These are phyloP conservation scores for Cenchrus fungigraminus DNA, from an alignment of 176 grass and related monocot species.

Conservation along the genomic window DNA sequence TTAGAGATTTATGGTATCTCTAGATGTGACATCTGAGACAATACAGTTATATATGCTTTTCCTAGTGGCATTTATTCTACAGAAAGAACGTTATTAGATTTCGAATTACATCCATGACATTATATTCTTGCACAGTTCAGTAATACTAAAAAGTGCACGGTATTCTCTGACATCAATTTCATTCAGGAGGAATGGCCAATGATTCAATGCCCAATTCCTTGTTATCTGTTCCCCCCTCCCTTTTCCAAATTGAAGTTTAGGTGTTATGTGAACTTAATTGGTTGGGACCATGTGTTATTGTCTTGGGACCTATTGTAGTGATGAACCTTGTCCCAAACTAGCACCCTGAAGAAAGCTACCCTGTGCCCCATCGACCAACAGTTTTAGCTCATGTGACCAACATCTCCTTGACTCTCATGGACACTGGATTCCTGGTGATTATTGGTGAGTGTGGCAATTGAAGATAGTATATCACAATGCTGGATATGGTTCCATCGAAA, in stretches of 20 bases:
- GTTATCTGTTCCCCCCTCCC: neutral
- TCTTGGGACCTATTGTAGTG: neutral
- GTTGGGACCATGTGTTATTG: neutral
- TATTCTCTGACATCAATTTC: neutral
- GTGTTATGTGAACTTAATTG: neutral
- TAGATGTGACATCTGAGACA: too few species aligned
- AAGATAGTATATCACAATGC: neutral
- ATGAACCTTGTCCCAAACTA: neutral
- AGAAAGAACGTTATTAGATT: neutral
- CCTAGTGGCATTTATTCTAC: neutral
- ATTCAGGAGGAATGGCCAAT: neutral
- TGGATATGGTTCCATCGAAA: neutral
- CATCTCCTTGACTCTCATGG: neutral
- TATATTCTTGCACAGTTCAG: neutral
- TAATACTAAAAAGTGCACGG: neutral
- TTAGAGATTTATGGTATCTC: too few species aligned
- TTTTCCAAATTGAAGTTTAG: neutral
- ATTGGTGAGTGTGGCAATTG: neutral
- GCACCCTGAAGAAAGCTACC: neutral
- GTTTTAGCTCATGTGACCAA: neutral
- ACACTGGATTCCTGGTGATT: neutral
- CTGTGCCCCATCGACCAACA: neutral
- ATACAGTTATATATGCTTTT: neutral
- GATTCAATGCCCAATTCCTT: neutral
- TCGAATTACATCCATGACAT: neutral